A percentile compares a stretch with the other conserved stretches of the same genome.
phyloP scores from a whole-genome alignment of 345 rosid species.

The Salix suchowensis region DNA sequence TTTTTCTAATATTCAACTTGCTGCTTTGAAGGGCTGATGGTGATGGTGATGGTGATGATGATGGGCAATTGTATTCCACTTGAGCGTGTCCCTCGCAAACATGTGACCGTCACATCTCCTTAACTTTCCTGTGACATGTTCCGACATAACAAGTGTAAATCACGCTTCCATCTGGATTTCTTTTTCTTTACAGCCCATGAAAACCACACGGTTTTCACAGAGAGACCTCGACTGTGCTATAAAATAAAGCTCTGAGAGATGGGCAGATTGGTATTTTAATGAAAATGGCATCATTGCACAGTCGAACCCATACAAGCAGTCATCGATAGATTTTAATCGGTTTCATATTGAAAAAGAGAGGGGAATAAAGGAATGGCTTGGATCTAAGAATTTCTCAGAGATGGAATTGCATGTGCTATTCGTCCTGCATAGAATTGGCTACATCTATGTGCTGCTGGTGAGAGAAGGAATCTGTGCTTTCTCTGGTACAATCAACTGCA shows the following conservation, averaged over 20 bases:
- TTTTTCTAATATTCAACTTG: background rate
- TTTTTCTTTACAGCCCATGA: slow-evolving; percentile 17
- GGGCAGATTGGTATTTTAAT: background rate
- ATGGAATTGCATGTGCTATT: background rate
- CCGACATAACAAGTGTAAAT: slow-evolving; percentile 29
- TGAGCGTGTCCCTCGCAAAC: slow-evolving; percentile 17
- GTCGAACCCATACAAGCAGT: too few species aligned
- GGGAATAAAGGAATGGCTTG: background rate
- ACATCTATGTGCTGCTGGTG: background rate
- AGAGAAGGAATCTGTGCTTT: background rate
- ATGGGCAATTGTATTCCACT: slow-evolving; percentile 23
- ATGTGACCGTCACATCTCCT: slow-evolving; percentile 20
- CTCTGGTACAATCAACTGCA: background rate
- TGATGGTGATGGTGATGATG: background rate
- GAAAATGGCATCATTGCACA: too few species aligned
- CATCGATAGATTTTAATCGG: too few species aligned
- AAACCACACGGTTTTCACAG: background rate
- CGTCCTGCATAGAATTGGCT: background rate
- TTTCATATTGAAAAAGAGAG: too few species aligned
- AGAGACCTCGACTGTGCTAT: background rate
- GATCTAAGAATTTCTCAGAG: background rate
- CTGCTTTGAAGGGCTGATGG: background rate
- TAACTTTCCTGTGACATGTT: slow-evolving; percentile 32
- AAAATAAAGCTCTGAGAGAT: background rate
- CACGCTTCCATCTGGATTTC: slow-evolving; percentile 11